Conservation (phyloP, 2,329 filamentous ascomycete genomes). For the Lasiodiplodia hormozganensis region DNA sequence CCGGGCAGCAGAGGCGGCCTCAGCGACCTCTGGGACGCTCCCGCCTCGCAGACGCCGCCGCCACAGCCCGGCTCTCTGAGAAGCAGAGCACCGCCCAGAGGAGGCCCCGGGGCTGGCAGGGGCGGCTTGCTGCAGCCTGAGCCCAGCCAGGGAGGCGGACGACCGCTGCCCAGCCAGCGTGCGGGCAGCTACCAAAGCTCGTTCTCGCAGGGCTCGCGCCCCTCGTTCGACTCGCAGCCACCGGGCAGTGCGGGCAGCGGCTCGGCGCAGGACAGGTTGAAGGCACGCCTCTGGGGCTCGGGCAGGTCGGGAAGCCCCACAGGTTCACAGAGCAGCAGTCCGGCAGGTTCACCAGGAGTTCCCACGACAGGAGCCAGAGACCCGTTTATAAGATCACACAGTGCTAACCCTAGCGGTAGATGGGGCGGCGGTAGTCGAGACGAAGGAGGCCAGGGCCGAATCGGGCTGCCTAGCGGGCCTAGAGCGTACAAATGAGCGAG, state of each 20-base stretch:
- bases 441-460: conserved; percentile 7
- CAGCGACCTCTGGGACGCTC: conserved; percentile 66
- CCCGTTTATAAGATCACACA: conserved; percentile 38
- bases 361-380: conserved; percentile 31
- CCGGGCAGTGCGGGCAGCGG: conserved; percentile 50
- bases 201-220: conserved; percentile 37
- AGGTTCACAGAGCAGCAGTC: conserved; percentile 25
- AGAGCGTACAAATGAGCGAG: conserved; percentile 24
- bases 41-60: conserved; percentile 45
- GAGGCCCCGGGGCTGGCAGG: conserved; percentile 46
- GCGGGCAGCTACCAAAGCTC: conserved; percentile 75
- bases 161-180: conserved; percentile 75
- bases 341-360: conserved; percentile 28
- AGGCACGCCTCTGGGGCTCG: conserved; percentile 78
- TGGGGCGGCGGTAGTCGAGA: conserved; percentile 18
- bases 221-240: conserved; percentile 46
- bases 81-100: conserved; percentile 51
- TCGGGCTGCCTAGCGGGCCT: conserved; percentile 28
- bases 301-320: conserved; percentile 65
- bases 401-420: conserved; percentile 24
- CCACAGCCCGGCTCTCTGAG: conserved; percentile 52
- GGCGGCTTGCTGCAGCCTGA: conserved; percentile 36
- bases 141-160: conserved; percentile 45
- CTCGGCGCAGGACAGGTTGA: conserved; percentile 79
- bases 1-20: conserved; percentile 55